Evolutionary conservation across 2,329 filamentous ascomycete genomes (phyloP).

Genomic region (Thielaviopsis punctulata): DNA sequence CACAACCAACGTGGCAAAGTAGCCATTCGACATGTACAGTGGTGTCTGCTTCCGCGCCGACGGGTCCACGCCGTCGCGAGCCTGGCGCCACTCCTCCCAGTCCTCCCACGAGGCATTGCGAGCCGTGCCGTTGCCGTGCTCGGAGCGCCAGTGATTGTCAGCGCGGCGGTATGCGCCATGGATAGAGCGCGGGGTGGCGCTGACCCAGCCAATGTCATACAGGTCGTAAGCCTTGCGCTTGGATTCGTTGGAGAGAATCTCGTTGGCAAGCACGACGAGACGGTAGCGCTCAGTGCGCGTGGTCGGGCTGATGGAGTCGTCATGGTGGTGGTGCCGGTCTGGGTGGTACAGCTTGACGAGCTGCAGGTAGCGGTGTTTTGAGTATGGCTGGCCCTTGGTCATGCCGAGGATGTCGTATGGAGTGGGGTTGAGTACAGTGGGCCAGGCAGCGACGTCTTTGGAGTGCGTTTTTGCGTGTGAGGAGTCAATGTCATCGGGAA

Average conservation of each 20-base stretch:
- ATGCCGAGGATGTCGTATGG: constrained; percentile 77
- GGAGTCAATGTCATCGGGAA: neutral
- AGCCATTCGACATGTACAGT: constrained; percentile 58
- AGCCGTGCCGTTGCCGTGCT: constrained; percentile 27
- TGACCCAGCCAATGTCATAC: constrained; percentile 64
- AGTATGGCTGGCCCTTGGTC: constrained; percentile 44
- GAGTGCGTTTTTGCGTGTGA: neutral
- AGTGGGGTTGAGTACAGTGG: constrained; percentile 39
- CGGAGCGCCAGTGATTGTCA: constrained; percentile 31
- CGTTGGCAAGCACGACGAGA: constrained; percentile 71
- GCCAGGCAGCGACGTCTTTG: constrained; percentile 23
- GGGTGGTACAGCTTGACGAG: constrained; percentile 95
- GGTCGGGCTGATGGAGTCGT: constrained; percentile 2
- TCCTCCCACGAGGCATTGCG: constrained; percentile 94
- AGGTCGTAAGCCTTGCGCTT: constrained; percentile 70
- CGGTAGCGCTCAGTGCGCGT: constrained; percentile 74
- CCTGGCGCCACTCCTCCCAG: constrained; percentile 67
- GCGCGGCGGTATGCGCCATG: constrained; percentile 22
- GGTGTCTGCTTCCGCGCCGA: constrained; percentile 28
- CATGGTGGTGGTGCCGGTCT: constrained; percentile 37
- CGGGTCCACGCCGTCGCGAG: constrained; percentile 24
- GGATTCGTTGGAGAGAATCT: constrained; percentile 64
- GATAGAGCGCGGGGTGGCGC: constrained; percentile 35
- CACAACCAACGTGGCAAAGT: constrained; percentile 57
- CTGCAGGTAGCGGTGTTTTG: constrained; percentile 70